Conservation (phyloP, 345 rosid genomes). For the Salix suchowensis region DNA sequence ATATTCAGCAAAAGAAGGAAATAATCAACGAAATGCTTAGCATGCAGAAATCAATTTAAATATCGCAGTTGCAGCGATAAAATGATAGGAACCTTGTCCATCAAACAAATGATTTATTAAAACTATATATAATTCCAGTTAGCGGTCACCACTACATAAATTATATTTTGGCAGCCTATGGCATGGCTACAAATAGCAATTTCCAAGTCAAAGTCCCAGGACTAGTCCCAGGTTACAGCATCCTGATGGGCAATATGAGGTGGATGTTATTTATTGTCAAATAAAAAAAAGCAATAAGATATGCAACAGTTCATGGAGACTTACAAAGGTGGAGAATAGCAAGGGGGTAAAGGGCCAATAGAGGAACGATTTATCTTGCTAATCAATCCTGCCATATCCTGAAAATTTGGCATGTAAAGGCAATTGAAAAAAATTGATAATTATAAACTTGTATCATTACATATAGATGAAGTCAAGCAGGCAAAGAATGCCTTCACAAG, state of each 20-base stretch:
- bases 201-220: neutral
- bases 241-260: neutral
- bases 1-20: neutral
- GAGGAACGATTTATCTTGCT: constrained; percentile 99
- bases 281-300: constrained; percentile 6
- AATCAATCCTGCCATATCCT: constrained; percentile 99
- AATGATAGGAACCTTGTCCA: neutral
- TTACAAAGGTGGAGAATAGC: constrained; percentile 92
- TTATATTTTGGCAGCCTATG: neutral
- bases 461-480: neutral
- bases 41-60: neutral
- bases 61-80: neutral
- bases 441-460: neutral
- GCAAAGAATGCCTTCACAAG: constrained; percentile 1
- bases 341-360: constrained; percentile 87
- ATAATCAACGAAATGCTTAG: neutral
- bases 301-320: constrained; percentile 23
- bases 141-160: neutral
- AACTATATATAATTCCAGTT: neutral
- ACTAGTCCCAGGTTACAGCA: neutral
- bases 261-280: neutral
- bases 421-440: constrained; percentile 12
- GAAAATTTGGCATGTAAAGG: constrained; percentile 21
- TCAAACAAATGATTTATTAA: neutral
- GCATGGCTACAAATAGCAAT: neutral